Conservation (phyloP, 2,329 filamentous ascomycete genomes). For the Fusarium marasasianum region DNA sequence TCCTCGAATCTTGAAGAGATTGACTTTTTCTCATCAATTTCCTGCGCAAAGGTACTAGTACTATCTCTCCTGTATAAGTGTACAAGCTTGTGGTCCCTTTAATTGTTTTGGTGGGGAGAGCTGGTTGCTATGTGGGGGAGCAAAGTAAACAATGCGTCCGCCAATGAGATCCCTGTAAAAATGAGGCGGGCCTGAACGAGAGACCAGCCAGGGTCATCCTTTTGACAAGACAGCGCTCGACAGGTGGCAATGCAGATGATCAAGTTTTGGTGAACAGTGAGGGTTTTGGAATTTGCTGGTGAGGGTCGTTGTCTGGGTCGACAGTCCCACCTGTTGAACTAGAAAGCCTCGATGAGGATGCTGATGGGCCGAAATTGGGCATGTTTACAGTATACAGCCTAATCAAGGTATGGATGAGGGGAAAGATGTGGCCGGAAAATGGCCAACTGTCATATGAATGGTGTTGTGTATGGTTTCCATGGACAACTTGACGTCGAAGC, state of each 20-base stretch:
- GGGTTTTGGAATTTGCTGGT: not conserved
- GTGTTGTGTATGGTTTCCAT: not conserved
- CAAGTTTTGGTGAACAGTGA: not conserved
- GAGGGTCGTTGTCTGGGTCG: constrained; percentile 34
- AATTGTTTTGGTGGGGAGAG: constrained; percentile 41
- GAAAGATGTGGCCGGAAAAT: not conserved
- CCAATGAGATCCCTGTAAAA: constrained; percentile 41
- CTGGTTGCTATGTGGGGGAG: constrained; percentile 50
- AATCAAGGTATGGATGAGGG: not conserved
- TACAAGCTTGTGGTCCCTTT: constrained; percentile 28
- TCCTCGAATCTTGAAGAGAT: constrained; percentile 27
- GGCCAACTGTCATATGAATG: not conserved
- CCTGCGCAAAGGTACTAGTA: constrained; percentile 11
- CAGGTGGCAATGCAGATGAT: constrained; percentile 40
- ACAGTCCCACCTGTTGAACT: constrained; percentile 24
- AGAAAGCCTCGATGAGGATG: constrained; percentile 15
- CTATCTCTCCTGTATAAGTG: constrained; percentile 25
- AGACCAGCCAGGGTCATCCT: constrained; percentile 26
- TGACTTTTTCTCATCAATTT: constrained; percentile 20
- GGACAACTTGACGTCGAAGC: not conserved
- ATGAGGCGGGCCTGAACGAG: constrained; percentile 22
- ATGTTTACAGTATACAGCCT: constrained; percentile 13
- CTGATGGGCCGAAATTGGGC: constrained; percentile 12
- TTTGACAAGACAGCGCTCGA: constrained; percentile 37
- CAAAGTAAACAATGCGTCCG: constrained; percentile 51